Conservation (phyloP, 306 rosid genomes). For the Vachellia collinsii region DNA sequence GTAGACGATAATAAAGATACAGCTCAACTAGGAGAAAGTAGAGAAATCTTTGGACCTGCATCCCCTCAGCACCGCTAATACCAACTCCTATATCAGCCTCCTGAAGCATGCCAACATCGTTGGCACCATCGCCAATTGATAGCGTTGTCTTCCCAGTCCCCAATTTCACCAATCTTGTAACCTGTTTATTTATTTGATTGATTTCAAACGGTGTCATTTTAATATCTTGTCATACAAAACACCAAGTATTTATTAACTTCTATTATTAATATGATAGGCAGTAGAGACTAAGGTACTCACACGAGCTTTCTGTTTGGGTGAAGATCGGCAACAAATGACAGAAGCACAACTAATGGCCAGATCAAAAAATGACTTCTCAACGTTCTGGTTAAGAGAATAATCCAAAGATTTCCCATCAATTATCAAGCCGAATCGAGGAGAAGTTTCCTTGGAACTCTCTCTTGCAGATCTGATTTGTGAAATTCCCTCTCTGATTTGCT, state of each 20-base stretch:
- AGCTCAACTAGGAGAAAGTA: slow-evolving; percentile 21
- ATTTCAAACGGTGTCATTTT: slow-evolving; percentile 28
- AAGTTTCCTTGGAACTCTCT: slow-evolving; percentile 45
- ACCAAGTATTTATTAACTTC: not conserved
- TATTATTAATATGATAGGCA: slow-evolving; percentile 14
- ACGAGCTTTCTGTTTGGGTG: slow-evolving; percentile 91
- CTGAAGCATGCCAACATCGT: slow-evolving; percentile 95
- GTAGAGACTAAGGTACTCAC: slow-evolving; percentile 51
- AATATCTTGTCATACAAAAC: slow-evolving; percentile 19
- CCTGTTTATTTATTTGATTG: slow-evolving; percentile 49
- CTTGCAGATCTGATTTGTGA: slow-evolving; percentile 52
- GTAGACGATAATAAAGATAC: not conserved
- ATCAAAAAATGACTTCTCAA: slow-evolving; percentile 67
- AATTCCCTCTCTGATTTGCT: slow-evolving; percentile 67
- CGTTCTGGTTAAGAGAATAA: slow-evolving; percentile 55
- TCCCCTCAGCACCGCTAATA: slow-evolving; percentile 90
- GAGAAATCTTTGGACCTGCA: slow-evolving; percentile 64
- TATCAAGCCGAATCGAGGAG: slow-evolving; percentile 61
- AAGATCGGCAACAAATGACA: slow-evolving; percentile 87
- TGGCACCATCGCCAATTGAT: slow-evolving; percentile 92
- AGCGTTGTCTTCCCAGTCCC: slow-evolving; percentile 74
- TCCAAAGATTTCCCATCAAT: slow-evolving; percentile 92
- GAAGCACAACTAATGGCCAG: slow-evolving; percentile 77
- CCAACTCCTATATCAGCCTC: slow-evolving; percentile 97
- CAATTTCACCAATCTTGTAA: slow-evolving; percentile 73